phyloP scores from a whole-genome alignment of 352 stramenopile species.

The Globisporangium splendens region DNA sequence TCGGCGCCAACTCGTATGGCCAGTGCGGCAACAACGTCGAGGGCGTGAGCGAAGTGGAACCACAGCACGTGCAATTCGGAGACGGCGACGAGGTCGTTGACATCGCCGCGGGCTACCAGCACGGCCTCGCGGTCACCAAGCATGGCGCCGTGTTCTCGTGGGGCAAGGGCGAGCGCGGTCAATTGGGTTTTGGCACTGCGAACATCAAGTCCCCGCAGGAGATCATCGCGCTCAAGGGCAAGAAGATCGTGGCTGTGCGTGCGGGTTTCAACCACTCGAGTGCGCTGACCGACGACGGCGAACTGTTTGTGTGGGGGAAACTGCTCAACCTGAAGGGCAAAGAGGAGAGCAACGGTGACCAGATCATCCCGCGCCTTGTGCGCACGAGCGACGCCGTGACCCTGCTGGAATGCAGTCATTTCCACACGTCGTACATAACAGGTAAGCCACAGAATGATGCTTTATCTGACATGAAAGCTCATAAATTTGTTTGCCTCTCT shows the following conservation, averaged over 20 bases:
- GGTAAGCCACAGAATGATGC: slow-evolving; percentile 24
- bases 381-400: slow-evolving; percentile 66
- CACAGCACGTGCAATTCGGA: slow-evolving; percentile 52
- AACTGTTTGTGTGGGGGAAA: slow-evolving; percentile 86
- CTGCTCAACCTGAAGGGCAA: slow-evolving; percentile 68
- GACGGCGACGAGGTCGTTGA: slow-evolving; percentile 64
- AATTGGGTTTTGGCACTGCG: slow-evolving; percentile 75
- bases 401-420: slow-evolving; percentile 73
- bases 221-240: slow-evolving; percentile 73
- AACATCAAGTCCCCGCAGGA: slow-evolving; percentile 73
- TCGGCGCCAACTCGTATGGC: slow-evolving; percentile 77
- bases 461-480: neutral
- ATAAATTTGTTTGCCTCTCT: neutral
- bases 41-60: slow-evolving; percentile 49
- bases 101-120: slow-evolving; percentile 74
- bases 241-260: slow-evolving; percentile 53
- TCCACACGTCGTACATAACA: slow-evolving; percentile 81
- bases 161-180: slow-evolving; percentile 80
- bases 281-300: slow-evolving; percentile 65
- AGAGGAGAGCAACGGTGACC: slow-evolving; percentile 54
- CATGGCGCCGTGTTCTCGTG: slow-evolving; percentile 72
- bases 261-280: slow-evolving; percentile 85
- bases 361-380: slow-evolving; percentile 70
- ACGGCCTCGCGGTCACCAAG: slow-evolving; percentile 66
- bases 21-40: slow-evolving; percentile 72